Conservation (phyloP, 306 rosid genomes). For the Pterocarpus santalinus region DNA sequence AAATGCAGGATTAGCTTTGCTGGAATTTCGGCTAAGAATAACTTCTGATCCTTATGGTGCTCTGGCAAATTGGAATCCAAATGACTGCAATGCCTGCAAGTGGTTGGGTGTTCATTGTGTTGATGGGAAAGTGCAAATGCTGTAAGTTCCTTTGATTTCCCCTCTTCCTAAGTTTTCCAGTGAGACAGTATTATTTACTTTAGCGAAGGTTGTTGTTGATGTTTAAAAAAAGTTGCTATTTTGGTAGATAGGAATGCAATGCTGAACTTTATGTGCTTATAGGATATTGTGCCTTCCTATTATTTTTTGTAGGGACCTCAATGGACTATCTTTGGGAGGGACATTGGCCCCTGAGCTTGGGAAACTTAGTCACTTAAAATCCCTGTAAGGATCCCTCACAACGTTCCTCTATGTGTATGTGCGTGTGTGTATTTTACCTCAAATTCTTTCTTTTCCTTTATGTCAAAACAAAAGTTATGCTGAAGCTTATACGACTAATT, state of each 20-base stretch:
- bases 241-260: constrained; percentile 11
- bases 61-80: constrained; percentile 77
- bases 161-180: constrained; percentile 24
- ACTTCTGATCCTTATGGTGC: constrained; percentile 72
- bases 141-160: constrained; percentile 63
- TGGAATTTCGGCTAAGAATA: constrained; percentile 67
- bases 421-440: not conserved
- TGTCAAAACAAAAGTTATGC: constrained; percentile 6
- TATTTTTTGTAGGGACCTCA: constrained; percentile 68
- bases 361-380: constrained; percentile 69
- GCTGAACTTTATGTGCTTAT: constrained; percentile 28
- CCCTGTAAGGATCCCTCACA: constrained; percentile 71
- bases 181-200: not conserved
- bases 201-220: not conserved
- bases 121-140: constrained; percentile 68
- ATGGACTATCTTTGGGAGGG: constrained; percentile 74
- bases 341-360: constrained; percentile 85
- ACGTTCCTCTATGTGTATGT: not conserved
- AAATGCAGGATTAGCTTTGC: constrained; percentile 71
- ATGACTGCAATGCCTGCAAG: constrained; percentile 70
- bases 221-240: constrained; percentile 8
- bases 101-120: constrained; percentile 83
- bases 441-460: not conserved
- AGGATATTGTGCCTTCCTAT: constrained; percentile 36
- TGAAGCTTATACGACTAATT: not conserved